Conservation (phyloP, 805 yeast species). For the Candida ascalaphidarum region DNA sequence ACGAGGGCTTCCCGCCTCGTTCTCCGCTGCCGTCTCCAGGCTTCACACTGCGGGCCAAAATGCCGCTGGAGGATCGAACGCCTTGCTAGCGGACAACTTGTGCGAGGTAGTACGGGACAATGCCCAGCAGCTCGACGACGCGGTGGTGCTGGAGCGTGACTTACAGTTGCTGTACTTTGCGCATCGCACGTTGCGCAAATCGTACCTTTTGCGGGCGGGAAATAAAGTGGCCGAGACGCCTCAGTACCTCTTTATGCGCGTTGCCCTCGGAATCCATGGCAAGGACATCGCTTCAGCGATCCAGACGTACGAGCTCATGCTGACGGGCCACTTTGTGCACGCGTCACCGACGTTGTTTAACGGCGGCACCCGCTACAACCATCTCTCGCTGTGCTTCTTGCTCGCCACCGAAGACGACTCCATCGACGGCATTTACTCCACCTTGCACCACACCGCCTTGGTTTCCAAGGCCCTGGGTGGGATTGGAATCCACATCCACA, state of each 20-base stretch:
- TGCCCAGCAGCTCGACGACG: slow-evolving; percentile 59
- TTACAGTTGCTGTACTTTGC: slow-evolving; percentile 78
- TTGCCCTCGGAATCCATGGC: slow-evolving; percentile 85
- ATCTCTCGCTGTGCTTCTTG: slow-evolving; percentile 86
- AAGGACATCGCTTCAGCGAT: slow-evolving; percentile 52
- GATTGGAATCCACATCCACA: slow-evolving; percentile 81
- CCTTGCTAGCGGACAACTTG: slow-evolving; percentile 65
- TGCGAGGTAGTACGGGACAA: slow-evolving; percentile 55
- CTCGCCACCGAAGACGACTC: slow-evolving; percentile 92
- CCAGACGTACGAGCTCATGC: slow-evolving; percentile 86
- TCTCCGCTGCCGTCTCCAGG: slow-evolving; percentile 15
- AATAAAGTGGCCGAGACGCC: slow-evolving; percentile 74
- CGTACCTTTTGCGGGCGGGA: slow-evolving; percentile 59
- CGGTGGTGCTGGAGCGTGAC: slow-evolving; percentile 74
- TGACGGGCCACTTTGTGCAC: slow-evolving; percentile 79
- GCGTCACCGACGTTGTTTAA: slow-evolving; percentile 94
- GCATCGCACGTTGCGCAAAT: slow-evolving; percentile 82
- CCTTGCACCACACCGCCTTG: slow-evolving; percentile 80
- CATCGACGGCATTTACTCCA: slow-evolving; percentile 88
- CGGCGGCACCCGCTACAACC: slow-evolving; percentile 82
- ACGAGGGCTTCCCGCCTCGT: slow-evolving; percentile 9
- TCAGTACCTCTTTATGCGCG: slow-evolving; percentile 85
- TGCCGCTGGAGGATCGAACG: slow-evolving; percentile 16
- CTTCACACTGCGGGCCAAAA: slow-evolving; percentile 6
- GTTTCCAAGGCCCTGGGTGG: slow-evolving; percentile 96